Percentiles rank a stretch among this genome's conserved stretches.
These are phyloP conservation scores for Dalbergia cultrata DNA, from an alignment of 306 rosid species.

Conservation along the genomic window DNA sequence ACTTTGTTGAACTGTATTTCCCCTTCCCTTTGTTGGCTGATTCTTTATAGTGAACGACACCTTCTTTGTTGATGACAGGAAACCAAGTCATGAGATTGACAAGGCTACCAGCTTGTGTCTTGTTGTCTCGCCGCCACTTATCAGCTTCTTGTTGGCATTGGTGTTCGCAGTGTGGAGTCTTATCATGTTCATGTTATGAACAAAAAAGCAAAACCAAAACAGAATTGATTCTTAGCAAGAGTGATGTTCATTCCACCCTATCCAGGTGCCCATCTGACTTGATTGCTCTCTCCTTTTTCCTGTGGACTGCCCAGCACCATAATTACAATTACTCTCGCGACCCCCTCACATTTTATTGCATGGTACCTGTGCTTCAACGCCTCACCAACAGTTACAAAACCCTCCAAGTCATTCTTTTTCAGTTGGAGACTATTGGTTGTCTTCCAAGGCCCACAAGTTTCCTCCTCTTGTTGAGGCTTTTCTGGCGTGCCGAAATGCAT, in stretches of 20 bases:
- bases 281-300: slow-evolving; percentile 61
- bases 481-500: slow-evolving; percentile 62
- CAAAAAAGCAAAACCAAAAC: not conserved
- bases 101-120: not conserved
- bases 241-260: slow-evolving; percentile 45
- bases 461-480: slow-evolving; percentile 63
- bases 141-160: not conserved
- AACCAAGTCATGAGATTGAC: not conserved
- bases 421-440: slow-evolving; percentile 60
- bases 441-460: slow-evolving; percentile 57
- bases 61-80: not conserved
- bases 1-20: no score
- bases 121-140: not conserved
- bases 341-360: slow-evolving; percentile 42
- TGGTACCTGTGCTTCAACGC: slow-evolving; percentile 52
- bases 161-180: not conserved
- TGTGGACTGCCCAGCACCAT: slow-evolving; percentile 61
- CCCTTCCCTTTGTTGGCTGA: not conserved
- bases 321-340: slow-evolving; percentile 41
- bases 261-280: slow-evolving; percentile 65
- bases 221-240: slow-evolving; percentile 43
- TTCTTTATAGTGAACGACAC: not conserved
- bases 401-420: slow-evolving; percentile 47
- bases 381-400: slow-evolving; percentile 52
- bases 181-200: not conserved